Evolutionary conservation across 139 green algal genomes (phyloP), one percentile per base, ranked within the genome.

Genomic region (Coelastrella sp.): DNA sequence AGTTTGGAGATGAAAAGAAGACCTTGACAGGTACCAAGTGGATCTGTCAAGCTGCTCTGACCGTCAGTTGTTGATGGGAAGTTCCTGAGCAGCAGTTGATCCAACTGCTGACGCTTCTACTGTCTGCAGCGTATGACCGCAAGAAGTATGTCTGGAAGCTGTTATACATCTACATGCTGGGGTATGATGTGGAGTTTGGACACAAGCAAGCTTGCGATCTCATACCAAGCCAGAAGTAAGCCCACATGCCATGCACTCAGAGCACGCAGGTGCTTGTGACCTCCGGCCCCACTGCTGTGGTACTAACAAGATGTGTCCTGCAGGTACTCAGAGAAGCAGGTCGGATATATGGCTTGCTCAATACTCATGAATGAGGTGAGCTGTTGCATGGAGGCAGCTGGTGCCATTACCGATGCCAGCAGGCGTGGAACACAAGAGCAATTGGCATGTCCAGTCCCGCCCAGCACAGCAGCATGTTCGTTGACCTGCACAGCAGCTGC

Each of bases 101-200:
- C 14, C 8, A 22, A 22, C 79, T 73, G 79, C 58, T 73, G 22
- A 64, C 57, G 22, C 56, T 85, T 64, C 79, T 75, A 75, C 80
- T 86, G 59, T 22, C 22, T 95, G 87, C 93, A 97, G 93, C 96
- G 6, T 99, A 99, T 90, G 98, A 99, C 93, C 95, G 97, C 79
- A 98, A 99, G 71, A 99, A 99, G 93, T 99, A 99, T 92, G 96
- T 99, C 14, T 99, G 98, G 97, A 99, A 99, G 95, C 96, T 99
- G 78, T 94, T 99, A 11, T 99, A 99, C 93, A 99, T 99, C 32
- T 98, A 98, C 92, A 99, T 99, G 97, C 94, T 99, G 77, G 98
- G 98, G 11, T 99, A 99, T 89, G 95, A 99, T 75, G 97, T 99
- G 47, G 98, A 99, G 80, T 99, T 99, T 93, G 98, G 98, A 0